phyloP scores from a whole-genome alignment of 768 basidiomycete genomes.

The Lactarius quietus region DNA sequence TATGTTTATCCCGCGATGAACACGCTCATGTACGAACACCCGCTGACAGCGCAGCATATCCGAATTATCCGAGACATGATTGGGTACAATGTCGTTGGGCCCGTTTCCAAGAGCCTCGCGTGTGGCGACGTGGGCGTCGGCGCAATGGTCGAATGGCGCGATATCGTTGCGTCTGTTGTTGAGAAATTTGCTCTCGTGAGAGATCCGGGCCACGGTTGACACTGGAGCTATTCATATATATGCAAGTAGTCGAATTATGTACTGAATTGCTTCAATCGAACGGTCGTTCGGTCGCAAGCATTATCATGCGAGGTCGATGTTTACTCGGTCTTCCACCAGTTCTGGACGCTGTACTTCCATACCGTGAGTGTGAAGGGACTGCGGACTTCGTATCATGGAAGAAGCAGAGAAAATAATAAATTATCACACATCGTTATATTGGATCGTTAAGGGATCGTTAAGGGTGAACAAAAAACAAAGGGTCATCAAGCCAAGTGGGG shows the following conservation, averaged over 20 bases:
- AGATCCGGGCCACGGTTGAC: neutral
- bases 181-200: conserved; percentile 41
- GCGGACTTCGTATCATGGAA: neutral
- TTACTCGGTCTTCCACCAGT: neutral
- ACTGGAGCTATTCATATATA: neutral
- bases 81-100: conserved; percentile 78
- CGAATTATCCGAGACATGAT: conserved; percentile 70
- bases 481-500: conserved; percentile 7
- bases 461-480: conserved; percentile 4
- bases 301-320: neutral
- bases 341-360: neutral
- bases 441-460: conserved; percentile 7
- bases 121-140: conserved; percentile 94
- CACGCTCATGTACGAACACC: conserved; percentile 95
- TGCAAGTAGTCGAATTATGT: neutral
- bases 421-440: neutral
- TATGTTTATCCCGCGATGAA: conserved; percentile 98
- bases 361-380: neutral
- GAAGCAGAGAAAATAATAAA: neutral
- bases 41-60: conserved; percentile 83
- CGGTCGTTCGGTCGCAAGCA: neutral
- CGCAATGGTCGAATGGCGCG: conserved; percentile 96
- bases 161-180: conserved; percentile 75
- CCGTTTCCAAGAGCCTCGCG: conserved; percentile 82
- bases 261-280: neutral